These are phyloP conservation scores for Rhytidhysteron rufulum DNA, from an alignment of 2,329 filamentous ascomycete species.

Conservation along the genomic window DNA sequence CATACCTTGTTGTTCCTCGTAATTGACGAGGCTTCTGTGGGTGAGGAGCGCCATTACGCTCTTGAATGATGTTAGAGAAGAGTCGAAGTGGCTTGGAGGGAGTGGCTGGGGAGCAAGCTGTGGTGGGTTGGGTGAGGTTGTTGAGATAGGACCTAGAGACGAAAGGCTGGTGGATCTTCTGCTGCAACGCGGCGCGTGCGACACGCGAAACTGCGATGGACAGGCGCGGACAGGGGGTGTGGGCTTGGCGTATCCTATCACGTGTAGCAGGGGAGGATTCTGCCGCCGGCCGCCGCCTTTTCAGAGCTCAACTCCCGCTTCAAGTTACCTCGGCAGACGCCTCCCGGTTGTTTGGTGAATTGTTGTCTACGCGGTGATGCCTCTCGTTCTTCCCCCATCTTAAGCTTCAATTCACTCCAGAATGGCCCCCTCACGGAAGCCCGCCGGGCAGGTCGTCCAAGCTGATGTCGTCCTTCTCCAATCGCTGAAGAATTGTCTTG, in stretches of 20 bases:
- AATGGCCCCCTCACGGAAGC: conserved; percentile 42
- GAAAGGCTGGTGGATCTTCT: too few species aligned
- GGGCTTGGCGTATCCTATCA: background rate
- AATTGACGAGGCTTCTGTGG: conserved; percentile 76
- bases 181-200: too few species aligned
- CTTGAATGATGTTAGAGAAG: conserved; percentile 2
- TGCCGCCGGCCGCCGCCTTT: background rate
- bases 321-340: conserved; percentile 5
- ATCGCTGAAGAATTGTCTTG: conserved; percentile 81
- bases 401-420: conserved; percentile 8
- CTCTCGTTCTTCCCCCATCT: conserved; percentile 5
- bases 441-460: conserved; percentile 52
- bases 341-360: too few species aligned
- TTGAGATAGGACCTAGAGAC: too few species aligned
- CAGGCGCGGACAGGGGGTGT: background rate
- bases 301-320: background rate
- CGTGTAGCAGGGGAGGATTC: background rate
- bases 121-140: background rate
- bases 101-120: too few species aligned
- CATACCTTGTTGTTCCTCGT: conserved; percentile 79
- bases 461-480: conserved; percentile 83
- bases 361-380: too few species aligned
- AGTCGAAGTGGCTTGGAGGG: too few species aligned
- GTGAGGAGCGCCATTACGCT: conserved; percentile 78
- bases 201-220: background rate